Conservation (phyloP, 768 basidiomycete species). For the Boletus sp. region DNA sequence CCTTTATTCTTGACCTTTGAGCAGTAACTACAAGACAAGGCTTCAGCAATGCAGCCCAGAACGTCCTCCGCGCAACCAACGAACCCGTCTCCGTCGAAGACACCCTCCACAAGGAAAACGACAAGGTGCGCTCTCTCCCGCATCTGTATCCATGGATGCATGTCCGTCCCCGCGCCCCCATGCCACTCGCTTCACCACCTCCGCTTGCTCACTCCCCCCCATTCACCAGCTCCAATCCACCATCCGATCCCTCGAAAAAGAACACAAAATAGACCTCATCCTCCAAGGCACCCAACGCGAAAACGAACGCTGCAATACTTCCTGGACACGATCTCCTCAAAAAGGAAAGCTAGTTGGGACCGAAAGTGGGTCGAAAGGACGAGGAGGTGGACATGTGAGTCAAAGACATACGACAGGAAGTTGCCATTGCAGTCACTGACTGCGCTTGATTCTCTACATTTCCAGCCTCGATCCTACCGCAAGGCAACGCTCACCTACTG, state of each 20-base stretch:
- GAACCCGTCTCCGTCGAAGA: conserved; percentile 54
- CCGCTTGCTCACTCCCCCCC: background rate
- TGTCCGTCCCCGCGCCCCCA: no score
- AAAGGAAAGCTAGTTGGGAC: background rate
- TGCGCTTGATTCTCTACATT: conserved; percentile 9
- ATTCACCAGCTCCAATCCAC: conserved; percentile 62
- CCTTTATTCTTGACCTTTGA: no score
- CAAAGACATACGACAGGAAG: no score
- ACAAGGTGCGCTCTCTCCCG: conserved; percentile 50
- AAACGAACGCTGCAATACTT: conserved; percentile 84
- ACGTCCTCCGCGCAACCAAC: conserved; percentile 54
- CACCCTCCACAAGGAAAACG: conserved; percentile 60
- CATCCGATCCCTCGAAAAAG: conserved; percentile 64
- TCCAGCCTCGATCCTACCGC: background rate
- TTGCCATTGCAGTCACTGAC: conserved; percentile 20
- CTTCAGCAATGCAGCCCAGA: no score
- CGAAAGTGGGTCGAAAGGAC: no score
- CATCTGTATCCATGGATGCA: no score
- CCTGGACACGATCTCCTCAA: no score
- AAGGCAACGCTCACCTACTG: background rate
- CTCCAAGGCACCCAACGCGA: conserved; percentile 81
- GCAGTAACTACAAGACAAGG: no score
- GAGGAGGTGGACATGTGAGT: background rate
- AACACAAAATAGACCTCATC: conserved; percentile 74
- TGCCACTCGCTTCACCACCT: background rate